Conservation (phyloP, 192 early-diverging fungal species). For the Pilaira anomala region DNA sequence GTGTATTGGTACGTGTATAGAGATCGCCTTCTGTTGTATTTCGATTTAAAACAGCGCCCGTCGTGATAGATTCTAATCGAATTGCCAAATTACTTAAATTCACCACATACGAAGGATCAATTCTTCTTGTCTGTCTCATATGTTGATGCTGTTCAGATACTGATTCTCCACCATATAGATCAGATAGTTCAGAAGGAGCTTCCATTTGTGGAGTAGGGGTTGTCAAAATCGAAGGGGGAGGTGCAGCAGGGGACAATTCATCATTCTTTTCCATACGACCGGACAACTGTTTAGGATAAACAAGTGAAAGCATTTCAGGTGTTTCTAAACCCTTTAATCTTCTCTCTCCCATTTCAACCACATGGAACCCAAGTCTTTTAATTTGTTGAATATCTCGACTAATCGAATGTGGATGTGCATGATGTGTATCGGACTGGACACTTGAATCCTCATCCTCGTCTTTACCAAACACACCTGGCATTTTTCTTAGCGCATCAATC, state of each 20-base stretch:
- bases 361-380: conserved; percentile 63
- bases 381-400: conserved; percentile 39
- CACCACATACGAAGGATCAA: conserved; percentile 50
- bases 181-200: neutral
- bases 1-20: neutral
- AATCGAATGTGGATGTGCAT: conserved; percentile 11
- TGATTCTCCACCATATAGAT: too few species aligned
- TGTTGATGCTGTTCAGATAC: neutral
- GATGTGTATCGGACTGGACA: neutral
- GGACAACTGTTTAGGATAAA: conserved; percentile 53
- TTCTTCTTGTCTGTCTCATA: conserved; percentile 8
- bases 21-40: neutral
- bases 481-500: conserved; percentile 26
- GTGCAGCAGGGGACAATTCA: conserved; percentile 17
- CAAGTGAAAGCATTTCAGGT: conserved; percentile 74
- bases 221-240: conserved; percentile 1
- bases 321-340: conserved; percentile 89
- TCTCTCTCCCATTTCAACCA: conserved; percentile 75
- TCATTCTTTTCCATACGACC: conserved; percentile 45
- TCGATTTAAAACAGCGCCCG: conserved; percentile 28
- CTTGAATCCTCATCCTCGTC: conserved; percentile 12
- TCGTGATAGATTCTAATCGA: conserved; percentile 58
- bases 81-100: conserved; percentile 50
- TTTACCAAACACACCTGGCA: conserved; percentile 28
- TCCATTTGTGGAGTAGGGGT: neutral